phyloP scores from a whole-genome alignment of 2,329 filamentous ascomycete genomes.

The Chrysoporthe puriensis region DNA sequence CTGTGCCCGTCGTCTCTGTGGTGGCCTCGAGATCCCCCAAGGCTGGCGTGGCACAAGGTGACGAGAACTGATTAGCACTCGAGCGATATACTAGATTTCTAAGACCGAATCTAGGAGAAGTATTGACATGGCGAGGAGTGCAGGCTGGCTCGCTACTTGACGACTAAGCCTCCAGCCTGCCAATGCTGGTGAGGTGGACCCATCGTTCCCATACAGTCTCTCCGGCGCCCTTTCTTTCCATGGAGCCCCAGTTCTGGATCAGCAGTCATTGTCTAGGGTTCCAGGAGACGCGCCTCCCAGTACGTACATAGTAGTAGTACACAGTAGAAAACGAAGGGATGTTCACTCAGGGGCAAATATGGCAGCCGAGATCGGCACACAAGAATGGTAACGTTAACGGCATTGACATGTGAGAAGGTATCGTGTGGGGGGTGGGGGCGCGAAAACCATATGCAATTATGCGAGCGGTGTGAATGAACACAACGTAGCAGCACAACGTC shows the following conservation, averaged over 20 bases:
- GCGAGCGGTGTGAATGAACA: neutral
- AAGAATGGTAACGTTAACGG: neutral
- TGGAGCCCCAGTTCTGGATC: neutral
- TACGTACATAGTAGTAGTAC: neutral
- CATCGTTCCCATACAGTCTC: neutral
- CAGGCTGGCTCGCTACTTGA: neutral
- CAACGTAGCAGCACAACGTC: neutral
- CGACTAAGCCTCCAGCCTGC: neutral
- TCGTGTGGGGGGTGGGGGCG: neutral
- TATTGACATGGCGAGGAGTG: neutral
- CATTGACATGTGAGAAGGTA: neutral
- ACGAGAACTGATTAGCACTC: neutral
- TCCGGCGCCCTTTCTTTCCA: no score
- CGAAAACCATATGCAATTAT: neutral
- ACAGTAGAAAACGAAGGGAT: neutral
- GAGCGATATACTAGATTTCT: neutral
- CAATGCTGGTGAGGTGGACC: neutral
- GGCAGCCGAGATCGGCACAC: conserved; percentile 1
- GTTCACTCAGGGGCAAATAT: neutral
- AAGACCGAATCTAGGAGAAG: neutral
- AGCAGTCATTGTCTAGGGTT: neutral
- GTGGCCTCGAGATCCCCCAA: neutral
- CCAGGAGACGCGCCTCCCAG: neutral
- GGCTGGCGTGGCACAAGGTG: no score
- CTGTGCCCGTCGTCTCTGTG: neutral